Evolutionary conservation across 441 rosid genomes (phyloP).

Genomic region (Adansonia grandidieri): DNA sequence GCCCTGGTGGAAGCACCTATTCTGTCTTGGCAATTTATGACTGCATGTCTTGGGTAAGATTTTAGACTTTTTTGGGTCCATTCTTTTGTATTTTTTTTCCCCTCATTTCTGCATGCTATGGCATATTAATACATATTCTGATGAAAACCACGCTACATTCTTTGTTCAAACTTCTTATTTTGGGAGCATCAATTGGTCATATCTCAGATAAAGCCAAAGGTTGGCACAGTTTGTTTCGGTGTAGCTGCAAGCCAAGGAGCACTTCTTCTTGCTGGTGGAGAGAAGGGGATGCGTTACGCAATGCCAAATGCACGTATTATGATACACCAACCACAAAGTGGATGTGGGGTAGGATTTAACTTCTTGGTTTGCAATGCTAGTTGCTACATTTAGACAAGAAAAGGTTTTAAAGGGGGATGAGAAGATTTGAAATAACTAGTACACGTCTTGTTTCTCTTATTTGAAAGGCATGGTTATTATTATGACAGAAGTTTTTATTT

Average conservation of each 20-base stretch:
- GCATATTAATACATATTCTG: neutral
- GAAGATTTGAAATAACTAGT: constrained; percentile 4
- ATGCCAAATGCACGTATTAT: constrained; percentile 95
- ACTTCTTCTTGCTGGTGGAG: constrained; percentile 89
- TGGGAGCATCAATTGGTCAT: constrained; percentile 22
- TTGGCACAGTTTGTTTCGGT: constrained; percentile 93
- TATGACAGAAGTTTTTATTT: neutral
- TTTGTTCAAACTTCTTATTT: constrained; percentile 7
- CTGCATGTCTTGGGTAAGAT: constrained; percentile 91
- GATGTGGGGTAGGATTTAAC: constrained; percentile 71
- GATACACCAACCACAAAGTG: constrained; percentile 89
- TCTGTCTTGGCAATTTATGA: constrained; percentile 87
- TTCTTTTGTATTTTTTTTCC: constrained; percentile 5
- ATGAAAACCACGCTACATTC: neutral
- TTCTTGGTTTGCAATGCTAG: constrained; percentile 23
- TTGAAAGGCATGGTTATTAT: neutral
- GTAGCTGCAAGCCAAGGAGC: constrained; percentile 97
- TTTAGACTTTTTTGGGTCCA: constrained; percentile 6
- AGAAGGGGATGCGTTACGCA: constrained; percentile 93
- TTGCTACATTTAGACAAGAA: neutral
- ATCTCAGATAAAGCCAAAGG: constrained; percentile 84
- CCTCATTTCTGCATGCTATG: neutral
- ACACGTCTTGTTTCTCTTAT: neutral
- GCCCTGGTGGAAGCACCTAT: constrained; percentile 94
- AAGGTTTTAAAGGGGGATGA: neutral